Base-by-base conservation (phyloP, 2,329 filamentous ascomycete species). In the Septoria petroselini region DNA sequence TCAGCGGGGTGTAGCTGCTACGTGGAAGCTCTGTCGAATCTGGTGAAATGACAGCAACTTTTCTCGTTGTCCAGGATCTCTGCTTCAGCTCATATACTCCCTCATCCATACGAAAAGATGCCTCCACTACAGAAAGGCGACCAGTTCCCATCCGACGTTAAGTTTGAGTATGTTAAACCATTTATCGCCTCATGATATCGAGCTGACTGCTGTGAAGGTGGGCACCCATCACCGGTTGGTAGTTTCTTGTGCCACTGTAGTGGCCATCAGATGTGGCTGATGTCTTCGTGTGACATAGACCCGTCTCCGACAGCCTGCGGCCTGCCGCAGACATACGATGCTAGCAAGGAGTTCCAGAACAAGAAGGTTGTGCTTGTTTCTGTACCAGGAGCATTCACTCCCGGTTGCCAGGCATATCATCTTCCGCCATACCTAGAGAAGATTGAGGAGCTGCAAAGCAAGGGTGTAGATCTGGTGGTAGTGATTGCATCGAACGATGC, bases 401-500 rank as follows among this genome's bases (percentile, higher is more conserved):
- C 89, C 21, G 86, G 86, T 63, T 95, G 90, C 81, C 85, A 87
- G 62, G 85, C 82, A 65, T 78, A 79, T 69, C 89, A 95, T 75
- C 76, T 95, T 54, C 86, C 88, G 54, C 85, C 85, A 55, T 95
- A 89, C 79, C 80, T 91, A 62, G 72, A 80, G 70, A 84, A 88
- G 69, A 73, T 84, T 60, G 75, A 80, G 45, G 76, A 84, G 66
- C 77, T 94, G 71, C 84, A 83, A 74, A 74, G 75, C 67, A 91
- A 91, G 79, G 88, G 87, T 63, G 86, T 94, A 60, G 89, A 95
- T 71, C 71, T 85, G 57, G 81, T 95, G 64, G 80, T 88, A 60
- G 82, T 93, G 66, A 84, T 94, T 65, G 86, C 88, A 53, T 85
- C 76, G 76, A 95, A 95, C 73, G 90, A 95, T 72, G 76, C 84